phyloP scores from a whole-genome alignment of 2,329 filamentous ascomycete genomes.

The Ceratocystis ficicola region DNA sequence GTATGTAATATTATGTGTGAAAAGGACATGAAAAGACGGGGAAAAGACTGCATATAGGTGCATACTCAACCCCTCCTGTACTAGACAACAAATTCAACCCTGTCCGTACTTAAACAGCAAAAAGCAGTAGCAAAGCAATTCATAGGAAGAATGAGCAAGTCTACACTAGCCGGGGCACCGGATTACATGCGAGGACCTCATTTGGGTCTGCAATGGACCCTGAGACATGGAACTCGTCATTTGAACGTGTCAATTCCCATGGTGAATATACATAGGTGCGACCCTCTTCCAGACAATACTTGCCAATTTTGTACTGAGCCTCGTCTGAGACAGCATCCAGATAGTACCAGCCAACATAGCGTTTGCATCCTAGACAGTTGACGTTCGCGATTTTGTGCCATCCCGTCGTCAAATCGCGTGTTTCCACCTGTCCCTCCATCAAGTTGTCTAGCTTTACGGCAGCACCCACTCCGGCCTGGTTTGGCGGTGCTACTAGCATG shows the following conservation, averaged over 20 bases:
- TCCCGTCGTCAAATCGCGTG: slow-evolving; percentile 48
- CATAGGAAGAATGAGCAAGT: not conserved
- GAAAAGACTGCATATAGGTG: not conserved
- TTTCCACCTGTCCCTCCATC: slow-evolving; percentile 42
- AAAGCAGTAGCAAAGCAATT: not conserved
- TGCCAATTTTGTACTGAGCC: slow-evolving; percentile 57
- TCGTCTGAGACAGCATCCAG: slow-evolving; percentile 46
- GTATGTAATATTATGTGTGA: not conserved
- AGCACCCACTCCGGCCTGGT: slow-evolving; percentile 24
- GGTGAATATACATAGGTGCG: slow-evolving; percentile 10
- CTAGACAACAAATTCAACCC: not conserved
- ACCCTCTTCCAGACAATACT: slow-evolving; percentile 52
- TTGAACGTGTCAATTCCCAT: slow-evolving; percentile 1
- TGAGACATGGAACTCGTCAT: slow-evolving; percentile 1
- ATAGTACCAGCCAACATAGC: slow-evolving; percentile 56
- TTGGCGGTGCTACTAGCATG: slow-evolving; percentile 41
- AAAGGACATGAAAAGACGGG: not conserved
- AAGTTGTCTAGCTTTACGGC: slow-evolving; percentile 40
- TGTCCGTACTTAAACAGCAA: not conserved
- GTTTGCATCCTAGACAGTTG: slow-evolving; percentile 42
- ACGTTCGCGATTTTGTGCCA: slow-evolving; percentile 54
- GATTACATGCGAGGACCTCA: too few species aligned
- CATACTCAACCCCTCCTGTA: not conserved
- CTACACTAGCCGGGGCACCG: not conserved
- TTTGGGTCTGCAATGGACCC: not conserved